Evolutionary conservation across 129 eudicot species (phyloP).

Genomic region (Arctium lappa): DNA sequence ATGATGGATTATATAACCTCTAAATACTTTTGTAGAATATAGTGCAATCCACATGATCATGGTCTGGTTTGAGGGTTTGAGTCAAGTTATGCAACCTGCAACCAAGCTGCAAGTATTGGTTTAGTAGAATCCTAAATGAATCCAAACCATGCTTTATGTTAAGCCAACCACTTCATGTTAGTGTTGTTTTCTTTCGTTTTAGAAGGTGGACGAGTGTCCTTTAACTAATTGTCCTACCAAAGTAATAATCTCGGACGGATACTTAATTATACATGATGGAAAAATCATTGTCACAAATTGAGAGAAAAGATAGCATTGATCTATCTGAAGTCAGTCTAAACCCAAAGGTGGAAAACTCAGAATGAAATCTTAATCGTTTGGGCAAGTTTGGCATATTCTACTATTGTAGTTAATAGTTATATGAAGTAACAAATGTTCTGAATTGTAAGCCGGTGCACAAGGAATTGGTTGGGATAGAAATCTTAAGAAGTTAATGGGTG

Average conservation of each 20-base stretch:
- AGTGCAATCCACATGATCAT: not conserved
- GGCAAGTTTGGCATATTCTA: too few relatives aligned
- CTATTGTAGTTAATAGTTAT: not conserved
- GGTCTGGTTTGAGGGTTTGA: not conserved
- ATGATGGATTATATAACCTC: not conserved
- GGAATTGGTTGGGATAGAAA: not conserved
- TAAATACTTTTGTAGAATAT: not conserved
- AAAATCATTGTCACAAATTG: not conserved
- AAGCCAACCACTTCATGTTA: not conserved
- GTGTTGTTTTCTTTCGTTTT: too few relatives aligned
- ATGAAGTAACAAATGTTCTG: not conserved
- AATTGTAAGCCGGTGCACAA: not conserved
- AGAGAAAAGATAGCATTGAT: not conserved
- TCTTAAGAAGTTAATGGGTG: too few relatives aligned
- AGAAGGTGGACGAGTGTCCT: too few relatives aligned
- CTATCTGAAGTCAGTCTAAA: not conserved
- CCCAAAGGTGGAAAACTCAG: not conserved
- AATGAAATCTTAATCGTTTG: not conserved
- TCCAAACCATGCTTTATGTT: not conserved
- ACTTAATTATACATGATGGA: not conserved
- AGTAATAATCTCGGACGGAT: not conserved
- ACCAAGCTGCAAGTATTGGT: not conserved
- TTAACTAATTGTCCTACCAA: not conserved
- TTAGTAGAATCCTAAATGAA: conserved; percentile 6
- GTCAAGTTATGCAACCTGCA: not conserved